These are phyloP conservation scores for Metarhizium rileyi DNA, from an alignment of 2,329 filamentous ascomycete species.

Conservation along the genomic window DNA sequence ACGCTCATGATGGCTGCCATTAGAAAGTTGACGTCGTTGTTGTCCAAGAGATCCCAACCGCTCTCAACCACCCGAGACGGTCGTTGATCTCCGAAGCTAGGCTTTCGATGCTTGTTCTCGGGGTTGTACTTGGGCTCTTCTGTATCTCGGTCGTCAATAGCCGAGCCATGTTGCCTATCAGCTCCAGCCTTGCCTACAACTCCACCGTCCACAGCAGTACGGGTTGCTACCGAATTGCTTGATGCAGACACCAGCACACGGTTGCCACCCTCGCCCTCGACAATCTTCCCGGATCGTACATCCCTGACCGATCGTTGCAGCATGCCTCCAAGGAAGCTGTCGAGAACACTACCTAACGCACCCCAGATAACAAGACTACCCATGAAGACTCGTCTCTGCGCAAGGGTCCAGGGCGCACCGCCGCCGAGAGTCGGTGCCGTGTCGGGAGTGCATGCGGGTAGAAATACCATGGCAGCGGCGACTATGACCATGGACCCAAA, in stretches of 20 bases:
- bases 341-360: constrained; percentile 68
- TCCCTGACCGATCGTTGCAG: constrained; percentile 84
- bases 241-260: constrained; percentile 39
- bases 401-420: constrained; percentile 37
- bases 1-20: constrained; percentile 82
- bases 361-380: constrained; percentile 62
- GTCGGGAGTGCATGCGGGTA: constrained; percentile 56
- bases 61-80: constrained; percentile 57
- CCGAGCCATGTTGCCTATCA: constrained; percentile 23
- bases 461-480: constrained; percentile 51
- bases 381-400: constrained; percentile 37
- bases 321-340: constrained; percentile 77
- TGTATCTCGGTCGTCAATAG: constrained; percentile 26
- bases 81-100: constrained; percentile 44
- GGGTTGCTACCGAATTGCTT: background rate
- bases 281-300: constrained; percentile 70
- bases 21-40: constrained; percentile 89
- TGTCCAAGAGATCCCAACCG: constrained; percentile 70
- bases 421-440: constrained; percentile 29
- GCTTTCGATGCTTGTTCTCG: constrained; percentile 37
- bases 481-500: constrained; percentile 65
- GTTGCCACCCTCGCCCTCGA: constrained; percentile 73
- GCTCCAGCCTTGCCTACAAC: constrained; percentile 28
- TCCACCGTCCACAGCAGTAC: background rate
- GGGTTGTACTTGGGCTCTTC: constrained; percentile 37